Evolutionary conservation across 139 green algal species (phyloP).

Genomic region (Chloropicon primus): DNA sequence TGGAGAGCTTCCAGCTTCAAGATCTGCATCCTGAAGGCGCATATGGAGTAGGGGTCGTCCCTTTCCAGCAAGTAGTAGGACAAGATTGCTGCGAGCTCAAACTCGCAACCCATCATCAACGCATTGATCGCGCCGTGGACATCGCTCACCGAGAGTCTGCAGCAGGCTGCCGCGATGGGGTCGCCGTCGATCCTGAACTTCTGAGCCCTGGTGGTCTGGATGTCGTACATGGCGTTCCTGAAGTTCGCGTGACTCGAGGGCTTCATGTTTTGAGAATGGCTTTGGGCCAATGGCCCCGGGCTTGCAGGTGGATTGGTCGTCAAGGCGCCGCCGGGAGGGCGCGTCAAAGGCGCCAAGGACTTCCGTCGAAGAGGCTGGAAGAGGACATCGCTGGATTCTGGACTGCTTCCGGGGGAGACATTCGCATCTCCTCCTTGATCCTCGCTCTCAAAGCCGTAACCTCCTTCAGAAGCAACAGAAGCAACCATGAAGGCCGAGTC

Average conservation of each 20-base stretch:
- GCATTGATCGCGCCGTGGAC: not conserved
- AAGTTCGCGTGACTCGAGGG: not conserved
- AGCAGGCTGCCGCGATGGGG: not conserved
- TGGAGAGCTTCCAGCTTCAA: not conserved
- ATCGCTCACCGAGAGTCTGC: not conserved
- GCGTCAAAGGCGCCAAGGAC: not conserved
- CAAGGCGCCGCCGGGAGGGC: not conserved
- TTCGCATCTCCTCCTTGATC: not conserved
- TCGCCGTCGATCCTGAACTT: not conserved
- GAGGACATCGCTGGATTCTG: not conserved
- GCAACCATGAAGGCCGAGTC: conserved; percentile 9
- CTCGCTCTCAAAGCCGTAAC: not conserved
- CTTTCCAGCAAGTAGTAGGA: not conserved
- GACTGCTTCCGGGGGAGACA: not conserved
- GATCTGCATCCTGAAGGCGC: not conserved
- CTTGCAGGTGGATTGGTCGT: not conserved
- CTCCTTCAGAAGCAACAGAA: not conserved
- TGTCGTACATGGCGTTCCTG: not conserved
- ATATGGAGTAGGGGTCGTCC: not conserved
- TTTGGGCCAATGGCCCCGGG: not conserved
- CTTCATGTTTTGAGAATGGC: not conserved
- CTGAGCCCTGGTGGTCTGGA: not conserved
- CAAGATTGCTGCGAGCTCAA: not conserved
- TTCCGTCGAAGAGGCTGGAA: not conserved
- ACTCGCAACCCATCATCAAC: not conserved